Conservation (phyloP, 495 filamentous ascomycete genomes). For the Halenospora varia region DNA sequence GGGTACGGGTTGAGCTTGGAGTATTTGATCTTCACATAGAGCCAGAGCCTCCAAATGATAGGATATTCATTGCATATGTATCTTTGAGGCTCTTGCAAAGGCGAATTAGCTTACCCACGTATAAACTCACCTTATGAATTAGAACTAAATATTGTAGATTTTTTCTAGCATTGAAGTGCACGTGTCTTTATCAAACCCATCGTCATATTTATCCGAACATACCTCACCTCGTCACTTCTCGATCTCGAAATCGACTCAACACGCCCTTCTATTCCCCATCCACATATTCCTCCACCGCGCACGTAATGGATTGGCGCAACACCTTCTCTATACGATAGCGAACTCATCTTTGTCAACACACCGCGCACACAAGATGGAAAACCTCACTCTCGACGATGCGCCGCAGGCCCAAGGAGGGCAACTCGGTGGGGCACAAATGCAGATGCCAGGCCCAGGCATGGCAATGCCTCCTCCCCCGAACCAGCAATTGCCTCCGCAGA, state of each 20-base stretch:
- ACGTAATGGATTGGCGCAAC: conserved; percentile 20
- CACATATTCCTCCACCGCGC: conserved; percentile 8
- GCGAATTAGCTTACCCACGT: neutral
- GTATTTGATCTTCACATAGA: neutral
- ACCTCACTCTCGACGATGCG: conserved; percentile 39
- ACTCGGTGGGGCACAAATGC: conserved; percentile 15
- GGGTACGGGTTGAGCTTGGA: neutral
- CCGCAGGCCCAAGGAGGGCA: conserved; percentile 22
- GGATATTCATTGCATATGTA: neutral
- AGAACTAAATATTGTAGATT: neutral
- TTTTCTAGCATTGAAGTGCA: neutral
- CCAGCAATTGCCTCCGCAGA: conserved; percentile 68
- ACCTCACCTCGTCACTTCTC: neutral
- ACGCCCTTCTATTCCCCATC: neutral
- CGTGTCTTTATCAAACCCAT: conserved; percentile 9
- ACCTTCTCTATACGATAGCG: conserved; percentile 7
- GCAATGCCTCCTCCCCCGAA: conserved; percentile 33
- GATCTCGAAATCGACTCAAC: neutral
- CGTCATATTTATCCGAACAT: conserved; percentile 3
- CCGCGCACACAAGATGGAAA: conserved; percentile 45
- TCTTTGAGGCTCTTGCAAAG: neutral
- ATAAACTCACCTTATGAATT: neutral
- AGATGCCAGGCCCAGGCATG: conserved; percentile 14
- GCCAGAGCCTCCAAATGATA: neutral
- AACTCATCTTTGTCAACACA: conserved; percentile 7